Conservation (phyloP, 1,139 yeast species). For the Hansenula sp. region DNA sequence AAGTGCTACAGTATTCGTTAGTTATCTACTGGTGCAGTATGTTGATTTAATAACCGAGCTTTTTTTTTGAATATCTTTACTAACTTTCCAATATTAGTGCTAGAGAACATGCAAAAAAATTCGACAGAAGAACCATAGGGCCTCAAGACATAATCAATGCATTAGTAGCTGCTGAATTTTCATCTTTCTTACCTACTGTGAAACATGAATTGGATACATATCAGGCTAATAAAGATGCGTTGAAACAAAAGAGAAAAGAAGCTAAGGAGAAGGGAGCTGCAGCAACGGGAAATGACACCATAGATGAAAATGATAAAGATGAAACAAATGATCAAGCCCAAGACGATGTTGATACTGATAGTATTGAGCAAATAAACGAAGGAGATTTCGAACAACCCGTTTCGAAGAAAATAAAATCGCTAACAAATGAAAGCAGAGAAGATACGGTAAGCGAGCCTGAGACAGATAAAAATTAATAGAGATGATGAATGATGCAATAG, state of each 20-base stretch:
- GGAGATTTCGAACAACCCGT: conserved; percentile 8
- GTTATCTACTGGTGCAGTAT: conserved; percentile 51
- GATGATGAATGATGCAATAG: neutral
- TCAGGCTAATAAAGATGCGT: conserved; percentile 37
- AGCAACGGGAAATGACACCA: conserved; percentile 5
- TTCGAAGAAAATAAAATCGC: conserved; percentile 7
- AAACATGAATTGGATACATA: conserved; percentile 44
- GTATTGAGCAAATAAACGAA: neutral
- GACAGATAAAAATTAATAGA: neutral
- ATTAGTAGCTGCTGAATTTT: conserved; percentile 50
- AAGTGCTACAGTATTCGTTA: conserved; percentile 70
- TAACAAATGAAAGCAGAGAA: neutral
- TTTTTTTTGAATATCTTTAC: neutral
- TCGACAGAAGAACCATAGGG: conserved; percentile 55
- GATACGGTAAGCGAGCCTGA: conserved; percentile 5
- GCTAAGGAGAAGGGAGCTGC: conserved; percentile 18
- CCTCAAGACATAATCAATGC: conserved; percentile 64
- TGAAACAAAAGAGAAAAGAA: conserved; percentile 25
- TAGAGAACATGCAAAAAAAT: conserved; percentile 45
- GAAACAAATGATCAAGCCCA: conserved; percentile 15
- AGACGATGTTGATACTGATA: neutral
- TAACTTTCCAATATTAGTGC: conserved; percentile 29
- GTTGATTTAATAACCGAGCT: neutral
- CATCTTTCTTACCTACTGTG: conserved; percentile 49
- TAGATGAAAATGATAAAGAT: conserved; percentile 14